Evolutionary conservation across 805 yeast genomes (phyloP).

Genomic region (Wickerhamomyces sydowiorum): DNA sequence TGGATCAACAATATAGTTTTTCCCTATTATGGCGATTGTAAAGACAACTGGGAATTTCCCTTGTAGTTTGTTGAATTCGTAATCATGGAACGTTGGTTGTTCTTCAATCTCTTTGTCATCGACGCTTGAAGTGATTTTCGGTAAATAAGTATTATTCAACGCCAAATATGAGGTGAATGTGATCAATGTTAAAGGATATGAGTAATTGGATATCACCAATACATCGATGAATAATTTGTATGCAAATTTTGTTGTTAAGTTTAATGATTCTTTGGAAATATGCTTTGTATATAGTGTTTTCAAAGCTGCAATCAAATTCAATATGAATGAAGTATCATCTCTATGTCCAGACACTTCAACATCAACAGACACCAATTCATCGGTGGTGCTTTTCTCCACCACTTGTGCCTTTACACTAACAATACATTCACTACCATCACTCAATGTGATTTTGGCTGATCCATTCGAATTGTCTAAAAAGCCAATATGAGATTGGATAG

Average conservation of each 20-base stretch:
- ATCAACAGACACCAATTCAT: slow-evolving; percentile 62
- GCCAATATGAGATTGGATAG: slow-evolving; percentile 75
- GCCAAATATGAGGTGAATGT: slow-evolving; percentile 83
- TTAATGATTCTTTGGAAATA: slow-evolving; percentile 47
- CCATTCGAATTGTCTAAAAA: slow-evolving; percentile 89
- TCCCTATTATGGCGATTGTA: slow-evolving; percentile 70
- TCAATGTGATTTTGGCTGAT: slow-evolving; percentile 76
- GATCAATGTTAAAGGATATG: slow-evolving; percentile 76
- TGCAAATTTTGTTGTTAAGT: slow-evolving; percentile 67
- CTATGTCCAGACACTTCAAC: slow-evolving; percentile 76
- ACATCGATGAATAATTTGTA: slow-evolving; percentile 78
- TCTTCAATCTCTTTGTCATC: slow-evolving; percentile 67
- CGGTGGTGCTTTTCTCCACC: slow-evolving; percentile 38
- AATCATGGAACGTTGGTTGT: slow-evolving; percentile 87
- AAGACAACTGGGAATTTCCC: slow-evolving; percentile 70
- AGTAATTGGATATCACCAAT: slow-evolving; percentile 66
- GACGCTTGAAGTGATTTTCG: slow-evolving; percentile 62
- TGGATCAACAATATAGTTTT: slow-evolving; percentile 71
- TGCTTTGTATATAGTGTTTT: slow-evolving; percentile 46
- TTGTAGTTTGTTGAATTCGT: slow-evolving; percentile 59
- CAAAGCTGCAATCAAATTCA: slow-evolving; percentile 57
- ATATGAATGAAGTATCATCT: slow-evolving; percentile 69
- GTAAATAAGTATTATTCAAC: slow-evolving; percentile 69
- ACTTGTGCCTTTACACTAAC: slow-evolving; percentile 88
- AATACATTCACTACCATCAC: slow-evolving; percentile 91